Base-by-base conservation (phyloP, 352 stramenopile genomes). In the Phytopythium chamaehyphon region DNA sequence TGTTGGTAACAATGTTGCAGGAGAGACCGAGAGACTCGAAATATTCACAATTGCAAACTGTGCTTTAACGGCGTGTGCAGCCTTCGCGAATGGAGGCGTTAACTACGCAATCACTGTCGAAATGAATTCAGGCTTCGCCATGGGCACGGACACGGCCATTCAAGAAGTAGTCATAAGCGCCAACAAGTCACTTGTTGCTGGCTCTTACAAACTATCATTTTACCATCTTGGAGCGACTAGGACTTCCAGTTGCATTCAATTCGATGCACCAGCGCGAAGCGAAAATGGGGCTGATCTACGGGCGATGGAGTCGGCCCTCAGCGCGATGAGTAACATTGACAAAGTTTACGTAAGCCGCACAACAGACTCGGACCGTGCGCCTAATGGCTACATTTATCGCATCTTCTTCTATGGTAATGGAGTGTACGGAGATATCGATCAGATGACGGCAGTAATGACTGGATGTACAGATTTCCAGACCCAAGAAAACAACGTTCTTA, bases 401-500 rank as follows among this genome's bases (percentile, higher is more conserved):
- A 64, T 93, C 16, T 90, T 90, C 51, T 93, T 93, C 37, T 78
- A 86, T 35, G 83, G 81, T 3, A 90, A 91, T 23, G 74, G 74
- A 1, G 81, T 90, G 8, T 69, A 71, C 6, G 64, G 71, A 0
- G 53, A 71, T 18, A 33, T 74, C 8, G 40, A 44, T 0, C 35
- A 18, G n/a, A 51, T 84, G 35, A 62, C 51, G 14, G 57, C 26
- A 10, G 47, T 53, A 40, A 47, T 47, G 15, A 55, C 40, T 6
- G 43, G 38, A 19, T 90, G 76, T 24, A 64, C 55, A 3, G 23
- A 57, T 6, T 90, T 92, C 46, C 64, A 92, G 59, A 89, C 83
- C 2, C 62, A 77, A 16, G 64, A 76, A 16, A 85, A 82, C 40
- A 91, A 93, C 21, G 64, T 68, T 19, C 55, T 92, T 3, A 83